A percentile compares a stretch with the other conserved stretches of the same genome.
Conservation (phyloP, 1,284 basidiomycete genomes). For the Termitomyces sp. region DNA sequence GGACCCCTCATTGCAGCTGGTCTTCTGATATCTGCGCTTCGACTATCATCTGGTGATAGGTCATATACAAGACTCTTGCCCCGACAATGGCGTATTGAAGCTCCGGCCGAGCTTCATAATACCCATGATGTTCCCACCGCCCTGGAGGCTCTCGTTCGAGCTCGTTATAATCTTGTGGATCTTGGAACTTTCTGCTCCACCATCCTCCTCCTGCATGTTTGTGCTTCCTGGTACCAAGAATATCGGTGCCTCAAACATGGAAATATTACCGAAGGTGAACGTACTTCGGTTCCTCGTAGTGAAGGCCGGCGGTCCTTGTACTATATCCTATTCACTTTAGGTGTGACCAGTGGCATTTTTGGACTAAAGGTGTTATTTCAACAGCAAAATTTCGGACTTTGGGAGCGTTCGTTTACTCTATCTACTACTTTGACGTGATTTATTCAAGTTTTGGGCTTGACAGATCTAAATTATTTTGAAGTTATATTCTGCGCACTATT, state of each 20-base stretch:
- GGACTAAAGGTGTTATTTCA: conserved; percentile 44
- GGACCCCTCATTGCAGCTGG: conserved; percentile 73
- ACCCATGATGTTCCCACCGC: conserved; percentile 37
- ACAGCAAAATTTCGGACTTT: conserved; percentile 45
- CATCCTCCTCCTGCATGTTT: conserved; percentile 73
- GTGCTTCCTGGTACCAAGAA: conserved; percentile 71
- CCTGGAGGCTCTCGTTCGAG: conserved; percentile 60
- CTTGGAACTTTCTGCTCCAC: conserved; percentile 76
- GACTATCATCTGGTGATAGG: conserved; percentile 24
- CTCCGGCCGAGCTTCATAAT: conserved; percentile 49
- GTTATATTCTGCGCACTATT: conserved; percentile 72
- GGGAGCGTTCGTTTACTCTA: conserved; percentile 51
- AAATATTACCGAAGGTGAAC: conserved; percentile 54
- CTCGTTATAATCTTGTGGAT: conserved; percentile 73
- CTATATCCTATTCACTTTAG: conserved; percentile 58
- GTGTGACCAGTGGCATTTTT: conserved; percentile 45
- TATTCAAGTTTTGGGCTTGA: background rate
- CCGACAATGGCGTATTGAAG: conserved; percentile 72
- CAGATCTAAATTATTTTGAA: conserved; percentile 80
- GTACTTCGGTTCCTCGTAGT: conserved; percentile 70
- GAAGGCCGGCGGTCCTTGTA: conserved; percentile 57
- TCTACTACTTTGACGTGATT: conserved; percentile 1
- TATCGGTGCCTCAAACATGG: conserved; percentile 41
- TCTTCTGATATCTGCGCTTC: conserved; percentile 52
- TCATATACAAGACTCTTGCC: conserved; percentile 37